These are phyloP conservation scores for Calvatia gigantea DNA, from an alignment of 768 basidiomycete species.

Conservation along the genomic window DNA sequence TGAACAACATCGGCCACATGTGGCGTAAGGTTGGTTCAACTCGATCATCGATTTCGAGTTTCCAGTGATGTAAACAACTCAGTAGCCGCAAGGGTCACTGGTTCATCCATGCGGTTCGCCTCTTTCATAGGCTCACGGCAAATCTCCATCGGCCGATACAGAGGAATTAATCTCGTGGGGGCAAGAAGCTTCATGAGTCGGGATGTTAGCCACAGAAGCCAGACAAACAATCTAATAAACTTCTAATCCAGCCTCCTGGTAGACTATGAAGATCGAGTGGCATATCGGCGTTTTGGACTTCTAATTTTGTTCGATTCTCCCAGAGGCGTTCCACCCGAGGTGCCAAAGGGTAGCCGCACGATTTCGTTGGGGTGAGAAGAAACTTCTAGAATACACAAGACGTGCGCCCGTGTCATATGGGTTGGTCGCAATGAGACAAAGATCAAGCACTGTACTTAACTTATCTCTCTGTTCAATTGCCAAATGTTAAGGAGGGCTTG, in stretches of 20 bases:
- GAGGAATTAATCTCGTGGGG: too few species aligned
- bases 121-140: background rate
- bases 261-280: background rate
- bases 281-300: background rate
- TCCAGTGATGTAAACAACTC: slow-evolving; percentile 3
- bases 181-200: too few species aligned
- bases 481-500: background rate
- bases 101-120: background rate
- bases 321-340: background rate
- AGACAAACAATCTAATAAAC: background rate
- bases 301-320: background rate
- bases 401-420: background rate
- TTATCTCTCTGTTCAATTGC: background rate
- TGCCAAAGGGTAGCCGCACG: background rate
- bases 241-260: background rate
- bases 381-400: background rate
- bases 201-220: background rate
- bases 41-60: background rate
- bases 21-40: background rate
- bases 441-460: background rate
- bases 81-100: slow-evolving; percentile 4
- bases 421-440: too few species aligned
- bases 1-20: background rate
- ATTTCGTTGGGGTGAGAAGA: background rate
- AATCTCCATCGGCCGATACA: too few species aligned